Percentiles rank a stretch among this genome's conserved stretches.
These are phyloP conservation scores for Trichoderma sp. DNA, from an alignment of 2,329 filamentous ascomycete genomes.

Conservation along the genomic window DNA sequence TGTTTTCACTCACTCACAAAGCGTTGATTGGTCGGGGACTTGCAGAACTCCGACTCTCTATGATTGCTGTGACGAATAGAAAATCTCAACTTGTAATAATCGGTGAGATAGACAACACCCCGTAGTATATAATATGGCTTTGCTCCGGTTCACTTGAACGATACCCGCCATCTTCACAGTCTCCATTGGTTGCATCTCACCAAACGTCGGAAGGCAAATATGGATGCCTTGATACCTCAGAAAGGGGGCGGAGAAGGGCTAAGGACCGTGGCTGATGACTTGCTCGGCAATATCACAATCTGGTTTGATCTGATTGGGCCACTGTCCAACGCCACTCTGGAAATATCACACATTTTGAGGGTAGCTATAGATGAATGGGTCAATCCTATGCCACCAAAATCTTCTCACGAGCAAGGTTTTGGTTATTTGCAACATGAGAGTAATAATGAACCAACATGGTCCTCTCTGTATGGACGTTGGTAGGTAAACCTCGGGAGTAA, in stretches of 20 bases:
- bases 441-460: not conserved
- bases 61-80: not conserved
- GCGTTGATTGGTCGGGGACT: not conserved
- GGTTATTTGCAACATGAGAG: not conserved
- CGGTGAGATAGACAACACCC: not conserved
- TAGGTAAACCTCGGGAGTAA: not conserved
- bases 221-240: not conserved
- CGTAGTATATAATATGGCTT: not conserved
- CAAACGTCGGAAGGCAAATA: not conserved
- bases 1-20: not conserved
- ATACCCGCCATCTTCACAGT: not conserved
- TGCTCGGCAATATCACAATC: not conserved
- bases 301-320: not conserved
- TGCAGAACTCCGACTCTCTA: not conserved
- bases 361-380: not conserved
- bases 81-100: not conserved
- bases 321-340: not conserved
- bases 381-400: not conserved
- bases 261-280: not conserved
- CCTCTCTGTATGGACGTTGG: not conserved
- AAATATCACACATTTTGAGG: not conserved
- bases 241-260: constrained; percentile 2
- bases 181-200: not conserved
- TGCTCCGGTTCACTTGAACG: not conserved
- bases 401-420: not conserved